Base-by-base conservation (phyloP, 2,329 filamentous ascomycete genomes). In the Acrocalymma vagum region DNA sequence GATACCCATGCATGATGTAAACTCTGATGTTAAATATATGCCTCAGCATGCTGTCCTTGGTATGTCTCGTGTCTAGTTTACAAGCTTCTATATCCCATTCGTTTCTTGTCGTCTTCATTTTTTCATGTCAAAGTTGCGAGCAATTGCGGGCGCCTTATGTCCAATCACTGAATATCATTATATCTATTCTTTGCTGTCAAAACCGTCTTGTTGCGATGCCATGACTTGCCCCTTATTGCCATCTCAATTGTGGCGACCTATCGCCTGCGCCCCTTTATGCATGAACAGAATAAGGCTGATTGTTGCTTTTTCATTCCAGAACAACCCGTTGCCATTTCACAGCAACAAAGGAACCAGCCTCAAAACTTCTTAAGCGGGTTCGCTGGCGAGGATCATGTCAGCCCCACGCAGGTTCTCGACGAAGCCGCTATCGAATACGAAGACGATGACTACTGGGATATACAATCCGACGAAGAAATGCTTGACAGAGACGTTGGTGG, bases 371-470 rank as follows among this genome's bases (percentile, higher is more conserved):
- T 62, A 5, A 50, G 38, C 23, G 65, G 62, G 8, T 68, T 67
- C 24, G 72, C 72, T 15, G 72, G 73, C 30, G 73, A 76, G 13
- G 62, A 67, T 24, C 56, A 66, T 23, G 43, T 58, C 33, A 69
- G 65, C 26, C 66, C 64, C 11, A 67, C 65, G 7, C 58, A 68
- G 24, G 33, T 60, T n/a, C 64, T 70, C 16, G 59, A 69, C 32
- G 64, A 68, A 49, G 66, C 65, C 33, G 65, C 64, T 13, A 47
- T 78, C 11, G 75, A 78, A 53, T 63, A 63, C 17, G 69, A 72
- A 32, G 76, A 78, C 40, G 73, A 78, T 33, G 74, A 78, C 35
- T 78, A 78, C 47, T 78, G 70, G 53, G 76, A 78, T 43, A 69
- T 78, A 11, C 57, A 74, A 1, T 73, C 74, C 0, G 75, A 78